Evolutionary conservation across 495 filamentous ascomycete genomes (phyloP).

Genomic region (Aspergillus nidulans): DNA sequence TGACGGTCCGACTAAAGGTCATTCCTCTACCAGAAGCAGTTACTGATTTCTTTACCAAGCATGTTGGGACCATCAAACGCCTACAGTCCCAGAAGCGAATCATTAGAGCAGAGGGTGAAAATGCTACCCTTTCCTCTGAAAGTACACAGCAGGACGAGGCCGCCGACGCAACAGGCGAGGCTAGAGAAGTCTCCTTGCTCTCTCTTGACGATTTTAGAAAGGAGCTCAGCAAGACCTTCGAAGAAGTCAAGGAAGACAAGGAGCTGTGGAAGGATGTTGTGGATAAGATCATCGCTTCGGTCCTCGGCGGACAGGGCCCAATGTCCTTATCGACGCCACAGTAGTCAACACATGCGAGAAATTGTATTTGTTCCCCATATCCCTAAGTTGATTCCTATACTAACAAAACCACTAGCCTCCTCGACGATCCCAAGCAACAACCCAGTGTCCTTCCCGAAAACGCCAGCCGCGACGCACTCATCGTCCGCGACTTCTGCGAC

Average conservation of each 20-base stretch:
- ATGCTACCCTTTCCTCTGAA: constrained; percentile 22
- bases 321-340: constrained; percentile 84
- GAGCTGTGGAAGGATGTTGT: constrained; percentile 75
- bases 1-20: constrained; percentile 74
- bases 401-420: constrained; percentile 23
- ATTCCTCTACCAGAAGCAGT: constrained; percentile 72
- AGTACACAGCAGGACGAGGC: constrained; percentile 29
- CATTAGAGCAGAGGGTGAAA: constrained; percentile 35
- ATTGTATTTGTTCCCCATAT: constrained; percentile 53
- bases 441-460: constrained; percentile 18
- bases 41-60: constrained; percentile 80
- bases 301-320: constrained; percentile 78
- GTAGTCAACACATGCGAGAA: constrained; percentile 65
- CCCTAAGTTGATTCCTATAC: not conserved
- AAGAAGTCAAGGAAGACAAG: constrained; percentile 55
- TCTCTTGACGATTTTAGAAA: constrained; percentile 70
- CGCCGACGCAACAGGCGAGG: constrained; percentile 42
- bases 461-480: constrained; percentile 49
- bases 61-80: constrained; percentile 70
- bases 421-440: constrained; percentile 37
- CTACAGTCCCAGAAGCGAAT: constrained; percentile 65
- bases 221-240: constrained; percentile 63
- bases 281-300: constrained; percentile 88
- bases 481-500: constrained; percentile 74
- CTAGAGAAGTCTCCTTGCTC: constrained; percentile 50